Evolutionary conservation across 305 asterid species (phyloP).

Genomic region (Fraxinus xanthoxyloides): DNA sequence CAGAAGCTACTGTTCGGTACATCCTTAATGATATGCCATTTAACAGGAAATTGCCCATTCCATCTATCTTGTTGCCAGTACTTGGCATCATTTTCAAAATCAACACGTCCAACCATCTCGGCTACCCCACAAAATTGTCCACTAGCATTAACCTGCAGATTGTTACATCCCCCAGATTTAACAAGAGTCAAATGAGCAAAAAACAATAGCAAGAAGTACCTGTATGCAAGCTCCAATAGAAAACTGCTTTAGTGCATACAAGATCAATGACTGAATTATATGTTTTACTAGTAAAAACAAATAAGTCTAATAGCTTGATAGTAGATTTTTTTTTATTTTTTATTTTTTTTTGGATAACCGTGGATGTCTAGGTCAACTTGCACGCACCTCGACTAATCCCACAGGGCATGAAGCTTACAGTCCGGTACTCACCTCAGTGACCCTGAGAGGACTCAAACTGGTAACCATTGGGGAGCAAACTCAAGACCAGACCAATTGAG

Average conservation of each 20-base stretch:
- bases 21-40: constrained; percentile 92
- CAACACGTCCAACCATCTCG: constrained; percentile 93
- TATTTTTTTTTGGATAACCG: too few species aligned
- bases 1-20: constrained; percentile 94
- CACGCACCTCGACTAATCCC: too few species aligned
- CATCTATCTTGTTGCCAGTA: constrained; percentile 99
- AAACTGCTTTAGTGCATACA: constrained; percentile 4
- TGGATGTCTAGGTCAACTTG: too few species aligned
- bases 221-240: constrained; percentile 13
- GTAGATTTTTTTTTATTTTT: too few species aligned
- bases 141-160: constrained; percentile 89
- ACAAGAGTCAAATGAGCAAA: constrained; percentile 7
- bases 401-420: too few species aligned
- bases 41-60: constrained; percentile 98
- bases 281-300: neutral
- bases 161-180: constrained; percentile 18
- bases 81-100: constrained; percentile 89
- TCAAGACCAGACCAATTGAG: too few species aligned
- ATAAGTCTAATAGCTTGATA: neutral
- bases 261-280: neutral
- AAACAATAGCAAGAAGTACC: constrained; percentile 10
- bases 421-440: too few species aligned
- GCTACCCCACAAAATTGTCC: constrained; percentile 99
- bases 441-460: too few species aligned
- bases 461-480: too few species aligned